A percentile compares a stretch with the other conserved stretches of the same genome.
phyloP scores from a whole-genome alignment of 2,329 filamentous ascomycete genomes.

The Colletotrichum eleusines region DNA sequence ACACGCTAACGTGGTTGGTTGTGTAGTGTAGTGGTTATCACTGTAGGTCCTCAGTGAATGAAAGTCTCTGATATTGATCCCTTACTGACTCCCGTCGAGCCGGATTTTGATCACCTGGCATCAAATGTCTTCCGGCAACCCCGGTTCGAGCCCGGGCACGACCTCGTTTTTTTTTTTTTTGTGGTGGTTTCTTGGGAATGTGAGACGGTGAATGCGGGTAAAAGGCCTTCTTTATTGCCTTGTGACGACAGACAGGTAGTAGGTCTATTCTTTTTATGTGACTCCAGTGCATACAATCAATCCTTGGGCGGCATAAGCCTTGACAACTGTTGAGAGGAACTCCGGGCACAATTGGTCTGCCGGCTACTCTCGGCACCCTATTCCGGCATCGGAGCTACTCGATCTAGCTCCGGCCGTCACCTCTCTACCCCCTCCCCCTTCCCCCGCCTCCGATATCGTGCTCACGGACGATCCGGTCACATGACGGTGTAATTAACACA shows the following conservation, averaged over 20 bases:
- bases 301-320: background rate
- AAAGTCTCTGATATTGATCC: background rate
- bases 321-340: no score
- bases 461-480: background rate
- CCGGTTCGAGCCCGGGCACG: conserved; percentile 41
- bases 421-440: background rate
- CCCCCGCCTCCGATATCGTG: conserved; percentile 16
- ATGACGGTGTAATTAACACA: conserved; percentile 5
- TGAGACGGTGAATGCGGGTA: background rate
- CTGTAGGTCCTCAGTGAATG: conserved; percentile 13
- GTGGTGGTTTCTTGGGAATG: background rate
- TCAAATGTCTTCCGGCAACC: conserved; percentile 33
- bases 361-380: conserved; percentile 13
- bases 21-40: conserved; percentile 42
- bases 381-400: conserved; percentile 24
- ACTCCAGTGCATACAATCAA: background rate
- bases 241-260: no score
- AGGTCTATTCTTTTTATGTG: fast-evolving
- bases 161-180: conserved; percentile 3
- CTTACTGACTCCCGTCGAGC: conserved; percentile 12
- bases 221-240: background rate
- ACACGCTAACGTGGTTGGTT: background rate
- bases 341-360: background rate
- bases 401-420: background rate
- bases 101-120: conserved; percentile 26